Base-by-base conservation (phyloP, 306 rosid species). In the Psophocarpus tetragonolobus region DNA sequence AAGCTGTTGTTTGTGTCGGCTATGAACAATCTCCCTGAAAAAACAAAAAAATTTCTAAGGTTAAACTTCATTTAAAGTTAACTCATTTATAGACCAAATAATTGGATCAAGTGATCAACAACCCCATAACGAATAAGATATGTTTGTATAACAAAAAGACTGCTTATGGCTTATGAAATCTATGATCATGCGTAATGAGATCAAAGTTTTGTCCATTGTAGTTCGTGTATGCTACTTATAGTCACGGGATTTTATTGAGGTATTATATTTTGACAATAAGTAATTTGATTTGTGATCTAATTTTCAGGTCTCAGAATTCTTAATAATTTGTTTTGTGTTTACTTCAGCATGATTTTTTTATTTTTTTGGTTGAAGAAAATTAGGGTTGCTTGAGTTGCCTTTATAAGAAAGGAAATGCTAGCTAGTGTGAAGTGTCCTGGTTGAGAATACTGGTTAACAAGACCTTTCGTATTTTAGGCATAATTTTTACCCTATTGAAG, bases 1-100 rank as follows among this genome's bases (percentile, higher is more conserved):
- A 91, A 72, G 80, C 87, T 92, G 82, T 92, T 95, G 91, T 95
- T 92, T 62, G 97, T 95, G 88, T 95, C 99, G 2, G 99, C 97
- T 85, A 92, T 85, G 57, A 86, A 86, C 42, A 95, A 63, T 87
- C 92, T 88, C 78, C 97, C 97, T 95, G 92, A 82, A 82, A 68
- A 65, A 66, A 77, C 21, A 41, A 61, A 7, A 51, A 45, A 23
- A n/a, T 51, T 68, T 73, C 51, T 47, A 79, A 41, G 63, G 62
- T 18, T 70, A 51, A 36, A 62, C 36, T 48, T 66, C 51, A 58
- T 44, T 50, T 27, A 24, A 67, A 50, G 39, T 27, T 27, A 36
- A 26, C 47, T 23, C 48, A 58, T 23, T 29, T 33, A 24, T 8
- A 57, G 68, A 51, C 42, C 14, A 63, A 60, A 77, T 38, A 80